phyloP scores from a whole-genome alignment of 768 basidiomycete genomes.

The Rhizopogon vulgaris region DNA sequence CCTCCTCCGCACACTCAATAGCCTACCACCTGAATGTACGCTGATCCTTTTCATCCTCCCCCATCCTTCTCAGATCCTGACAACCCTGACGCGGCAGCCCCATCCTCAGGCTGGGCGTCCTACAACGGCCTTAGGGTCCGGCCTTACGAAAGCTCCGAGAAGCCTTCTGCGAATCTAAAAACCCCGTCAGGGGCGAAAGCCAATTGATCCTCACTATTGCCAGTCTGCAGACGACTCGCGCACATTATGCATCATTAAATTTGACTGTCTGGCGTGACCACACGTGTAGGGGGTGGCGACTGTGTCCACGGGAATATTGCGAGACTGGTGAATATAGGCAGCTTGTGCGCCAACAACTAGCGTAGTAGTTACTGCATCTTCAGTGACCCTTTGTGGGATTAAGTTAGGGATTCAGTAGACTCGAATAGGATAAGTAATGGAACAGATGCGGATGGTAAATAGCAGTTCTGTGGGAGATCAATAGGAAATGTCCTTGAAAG shows the following conservation, averaged over 20 bases:
- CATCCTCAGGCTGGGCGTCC: constrained; percentile 8
- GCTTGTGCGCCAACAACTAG: constrained; percentile 87
- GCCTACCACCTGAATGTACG: constrained; percentile 25
- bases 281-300: constrained; percentile 7
- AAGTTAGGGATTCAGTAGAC: constrained; percentile 36
- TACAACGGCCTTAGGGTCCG: constrained; percentile 14
- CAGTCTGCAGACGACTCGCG: constrained; percentile 15
- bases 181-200: constrained; percentile 59
- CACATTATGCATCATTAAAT: constrained; percentile 14
- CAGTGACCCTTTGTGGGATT: constrained; percentile 63
- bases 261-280: background rate
- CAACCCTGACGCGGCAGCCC: background rate
- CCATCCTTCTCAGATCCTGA: background rate
- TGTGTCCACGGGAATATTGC: constrained; percentile 35
- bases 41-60: constrained; percentile 39
- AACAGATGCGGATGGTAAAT: constrained; percentile 77
- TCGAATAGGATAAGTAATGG: constrained; percentile 86
- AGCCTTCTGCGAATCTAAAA: constrained; percentile 57
- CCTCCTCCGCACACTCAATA: no score
- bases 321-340: constrained; percentile 32
- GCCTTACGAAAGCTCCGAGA: constrained; percentile 27
- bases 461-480: constrained; percentile 76
- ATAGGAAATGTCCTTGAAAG: constrained; percentile 85
- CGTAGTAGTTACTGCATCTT: constrained; percentile 83
- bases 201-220: constrained; percentile 30